Conservation (phyloP, 73 alveolate species). For the Tetrahymena thermophila region DNA sequence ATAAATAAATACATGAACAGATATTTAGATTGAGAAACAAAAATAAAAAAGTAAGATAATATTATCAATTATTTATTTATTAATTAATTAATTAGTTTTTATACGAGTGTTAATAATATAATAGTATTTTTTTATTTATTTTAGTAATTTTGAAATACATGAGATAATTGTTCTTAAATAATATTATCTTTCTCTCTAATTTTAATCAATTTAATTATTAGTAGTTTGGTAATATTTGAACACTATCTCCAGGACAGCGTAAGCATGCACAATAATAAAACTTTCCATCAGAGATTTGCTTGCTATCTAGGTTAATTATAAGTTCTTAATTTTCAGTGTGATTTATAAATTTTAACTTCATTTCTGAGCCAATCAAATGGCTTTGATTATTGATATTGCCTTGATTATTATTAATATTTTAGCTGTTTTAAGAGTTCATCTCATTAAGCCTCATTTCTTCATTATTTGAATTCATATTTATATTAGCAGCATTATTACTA, state of each 20-base stretch:
- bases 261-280: neutral
- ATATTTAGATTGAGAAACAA: too few relatives aligned
- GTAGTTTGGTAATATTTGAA: neutral
- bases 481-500: neutral
- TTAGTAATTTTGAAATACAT: too few relatives aligned
- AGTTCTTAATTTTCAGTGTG: neutral
- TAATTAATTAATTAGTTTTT: too few relatives aligned
- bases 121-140: too few relatives aligned
- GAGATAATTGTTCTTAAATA: too few relatives aligned
- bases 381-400: neutral
- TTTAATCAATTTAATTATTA: neutral
- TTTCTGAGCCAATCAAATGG: neutral
- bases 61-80: too few relatives aligned
- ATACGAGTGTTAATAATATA: too few relatives aligned
- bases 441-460: neutral
- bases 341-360: neutral
- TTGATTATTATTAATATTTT: neutral
- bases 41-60: too few relatives aligned
- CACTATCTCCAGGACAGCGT: neutral
- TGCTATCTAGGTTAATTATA: neutral
- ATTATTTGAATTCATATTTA: neutral
- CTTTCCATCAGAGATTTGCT: neutral
- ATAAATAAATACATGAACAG: too few relatives aligned
- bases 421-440: neutral
- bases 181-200: neutral